Conservation (phyloP, 2,329 filamentous ascomycete genomes). For the Colletotrichum shisoi region DNA sequence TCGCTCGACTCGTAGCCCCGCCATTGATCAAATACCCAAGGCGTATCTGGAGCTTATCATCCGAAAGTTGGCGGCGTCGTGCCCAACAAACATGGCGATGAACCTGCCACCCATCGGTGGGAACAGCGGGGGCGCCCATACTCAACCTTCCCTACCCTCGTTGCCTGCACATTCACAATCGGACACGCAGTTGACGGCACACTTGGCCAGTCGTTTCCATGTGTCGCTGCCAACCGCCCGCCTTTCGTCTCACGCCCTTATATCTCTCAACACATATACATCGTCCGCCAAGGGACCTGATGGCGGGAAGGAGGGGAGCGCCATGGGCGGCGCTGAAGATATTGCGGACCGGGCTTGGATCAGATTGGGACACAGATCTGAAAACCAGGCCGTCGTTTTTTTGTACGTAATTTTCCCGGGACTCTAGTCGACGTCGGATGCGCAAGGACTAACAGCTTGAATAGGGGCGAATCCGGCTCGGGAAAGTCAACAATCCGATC, state of each 20-base stretch:
- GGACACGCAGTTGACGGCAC: conserved; percentile 80
- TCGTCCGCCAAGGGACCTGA: conserved; percentile 86
- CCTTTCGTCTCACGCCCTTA: conserved; percentile 88
- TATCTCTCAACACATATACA: conserved; percentile 94
- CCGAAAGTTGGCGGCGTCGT: conserved; percentile 38
- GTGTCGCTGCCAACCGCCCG: conserved; percentile 86
- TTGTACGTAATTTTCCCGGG: conserved; percentile 68
- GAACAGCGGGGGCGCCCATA: conserved; percentile 70
- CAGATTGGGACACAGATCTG: conserved; percentile 83
- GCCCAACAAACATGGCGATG: conserved; percentile 68
- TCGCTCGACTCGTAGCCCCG: background rate
- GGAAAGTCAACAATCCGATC: conserved; percentile 95
- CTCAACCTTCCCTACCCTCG: conserved; percentile 85
- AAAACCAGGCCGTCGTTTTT: conserved; percentile 93
- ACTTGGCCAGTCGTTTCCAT: conserved; percentile 89
- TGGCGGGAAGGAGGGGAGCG: conserved; percentile 90
- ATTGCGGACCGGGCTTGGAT: conserved; percentile 86
- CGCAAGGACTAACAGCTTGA: conserved; percentile 15
- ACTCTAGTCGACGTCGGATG: background rate
- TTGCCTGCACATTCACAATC: conserved; percentile 84
- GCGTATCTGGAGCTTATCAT: conserved; percentile 15
- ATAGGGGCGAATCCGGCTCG: conserved; percentile 90
- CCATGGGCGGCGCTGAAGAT: conserved; percentile 90
- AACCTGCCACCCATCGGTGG: conserved; percentile 61
- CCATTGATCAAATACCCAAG: conserved; percentile 14